phyloP scores from a whole-genome alignment of 164 flowering plant genomes.

The Tetracentron sinense region DNA sequence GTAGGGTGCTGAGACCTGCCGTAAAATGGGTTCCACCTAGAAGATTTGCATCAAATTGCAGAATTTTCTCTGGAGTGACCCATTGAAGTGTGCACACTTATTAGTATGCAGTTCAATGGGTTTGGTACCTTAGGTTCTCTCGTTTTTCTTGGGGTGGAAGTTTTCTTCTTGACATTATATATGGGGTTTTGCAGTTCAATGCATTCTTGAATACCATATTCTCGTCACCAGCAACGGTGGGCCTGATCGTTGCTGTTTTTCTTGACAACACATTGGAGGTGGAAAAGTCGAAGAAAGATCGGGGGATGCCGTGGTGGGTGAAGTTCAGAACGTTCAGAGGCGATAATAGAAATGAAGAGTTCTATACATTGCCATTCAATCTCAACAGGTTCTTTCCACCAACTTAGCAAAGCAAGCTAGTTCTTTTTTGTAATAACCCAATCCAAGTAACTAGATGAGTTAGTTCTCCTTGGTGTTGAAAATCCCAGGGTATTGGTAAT shows the following conservation, averaged over 20 bases:
- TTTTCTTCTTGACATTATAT: not conserved
- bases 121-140: not conserved
- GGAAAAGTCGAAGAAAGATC: slow-evolving; percentile 78
- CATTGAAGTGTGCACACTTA: not conserved
- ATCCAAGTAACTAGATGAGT: not conserved
- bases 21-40: not conserved
- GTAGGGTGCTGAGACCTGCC: not conserved
- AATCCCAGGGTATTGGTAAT: slow-evolving; percentile 4
- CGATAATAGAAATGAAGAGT: slow-evolving; percentile 93
- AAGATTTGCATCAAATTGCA: not conserved
- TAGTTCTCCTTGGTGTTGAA: slow-evolving; percentile 5
- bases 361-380: slow-evolving; percentile 95
- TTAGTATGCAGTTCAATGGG: not conserved
- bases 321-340: slow-evolving; percentile 93
- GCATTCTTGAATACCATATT: slow-evolving; percentile 82
- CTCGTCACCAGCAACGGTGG: slow-evolving; percentile 83
- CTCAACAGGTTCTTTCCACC: slow-evolving; percentile 95
- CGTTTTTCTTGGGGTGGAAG: not conserved
- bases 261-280: slow-evolving; percentile 93
- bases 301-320: slow-evolving; percentile 99
- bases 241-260: slow-evolving; percentile 75
- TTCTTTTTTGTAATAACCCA: not conserved
- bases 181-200: slow-evolving; percentile 65
- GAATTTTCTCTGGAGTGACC: not conserved
- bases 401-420: slow-evolving; percentile 33